Evolutionary conservation across 2,329 filamentous ascomycete species (phyloP).

Genomic region (Leptosphaerulina australis): DNA sequence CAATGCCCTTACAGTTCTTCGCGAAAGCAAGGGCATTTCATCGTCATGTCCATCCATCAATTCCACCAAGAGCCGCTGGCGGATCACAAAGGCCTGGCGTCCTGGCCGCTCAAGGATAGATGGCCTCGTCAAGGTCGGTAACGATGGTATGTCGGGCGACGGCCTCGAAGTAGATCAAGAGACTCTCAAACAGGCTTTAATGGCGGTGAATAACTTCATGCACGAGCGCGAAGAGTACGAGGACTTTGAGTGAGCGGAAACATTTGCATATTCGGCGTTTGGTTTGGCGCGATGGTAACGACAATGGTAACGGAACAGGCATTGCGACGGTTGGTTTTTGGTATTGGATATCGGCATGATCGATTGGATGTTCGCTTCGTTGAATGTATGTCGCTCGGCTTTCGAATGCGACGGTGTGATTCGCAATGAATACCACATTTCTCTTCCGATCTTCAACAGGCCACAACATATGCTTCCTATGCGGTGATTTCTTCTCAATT

Average conservation of each 20-base stretch:
- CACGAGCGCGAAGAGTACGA: slow-evolving; percentile 43
- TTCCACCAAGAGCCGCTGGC: slow-evolving; percentile 41
- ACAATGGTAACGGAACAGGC: slow-evolving; percentile 19
- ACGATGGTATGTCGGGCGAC: slow-evolving; percentile 39
- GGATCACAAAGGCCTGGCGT: slow-evolving; percentile 39
- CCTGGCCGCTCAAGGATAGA: slow-evolving; percentile 39
- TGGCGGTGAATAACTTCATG: slow-evolving; percentile 49
- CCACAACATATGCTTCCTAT: not conserved
- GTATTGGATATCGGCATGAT: slow-evolving; percentile 16
- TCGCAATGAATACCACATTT: slow-evolving; percentile 6
- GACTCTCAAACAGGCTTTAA: slow-evolving; percentile 39
- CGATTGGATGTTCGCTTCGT: slow-evolving; percentile 21
- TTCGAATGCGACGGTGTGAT: slow-evolving; percentile 20
- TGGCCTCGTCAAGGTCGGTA: slow-evolving; percentile 43
- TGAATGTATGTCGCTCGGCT: slow-evolving; percentile 29
- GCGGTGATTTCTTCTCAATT: slow-evolving; percentile 4
- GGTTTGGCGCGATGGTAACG: slow-evolving; percentile 29
- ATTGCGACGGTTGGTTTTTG: slow-evolving; percentile 27
- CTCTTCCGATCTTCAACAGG: not conserved
- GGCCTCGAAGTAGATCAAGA: slow-evolving; percentile 45
- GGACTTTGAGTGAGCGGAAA: slow-evolving; percentile 20
- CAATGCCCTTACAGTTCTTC: slow-evolving; percentile 42
- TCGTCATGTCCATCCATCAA: slow-evolving; percentile 42
- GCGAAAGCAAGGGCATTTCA: slow-evolving; percentile 40
- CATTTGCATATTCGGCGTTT: slow-evolving; percentile 24